Evolutionary conservation across 805 yeast genomes (phyloP).

Genomic region (Maudiozyma bulderi): DNA sequence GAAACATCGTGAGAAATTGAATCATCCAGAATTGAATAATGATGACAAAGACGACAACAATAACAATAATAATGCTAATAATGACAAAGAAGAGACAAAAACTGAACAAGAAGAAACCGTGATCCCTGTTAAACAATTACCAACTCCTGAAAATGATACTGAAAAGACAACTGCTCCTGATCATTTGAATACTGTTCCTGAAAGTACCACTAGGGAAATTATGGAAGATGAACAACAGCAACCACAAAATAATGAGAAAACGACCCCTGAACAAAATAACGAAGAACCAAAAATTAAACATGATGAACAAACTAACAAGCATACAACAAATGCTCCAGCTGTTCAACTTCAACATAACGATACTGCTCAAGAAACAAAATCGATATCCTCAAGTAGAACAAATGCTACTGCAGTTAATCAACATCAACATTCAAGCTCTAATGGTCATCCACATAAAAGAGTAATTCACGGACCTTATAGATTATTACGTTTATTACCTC

Average conservation of each 20-base stretch:
- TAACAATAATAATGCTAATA: neutral
- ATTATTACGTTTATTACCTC: constrained; percentile 70
- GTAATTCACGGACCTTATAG: constrained; percentile 78
- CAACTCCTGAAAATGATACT: neutral
- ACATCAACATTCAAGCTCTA: constrained; percentile 11
- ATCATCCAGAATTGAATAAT: constrained; percentile 5
- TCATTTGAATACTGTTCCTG: neutral
- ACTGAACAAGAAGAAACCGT: neutral
- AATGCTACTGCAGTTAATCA: constrained; percentile 5
- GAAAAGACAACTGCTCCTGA: neutral
- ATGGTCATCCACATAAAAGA: constrained; percentile 32
- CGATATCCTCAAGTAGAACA: constrained; percentile 11
- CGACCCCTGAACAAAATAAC: no score
- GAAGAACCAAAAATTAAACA: neutral
- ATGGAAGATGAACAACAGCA: neutral
- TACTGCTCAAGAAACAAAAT: constrained; percentile 8
- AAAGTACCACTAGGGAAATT: neutral
- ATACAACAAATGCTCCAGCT: neutral
- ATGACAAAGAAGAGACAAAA: neutral
- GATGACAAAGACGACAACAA: constrained; percentile 2
- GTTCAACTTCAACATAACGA: neutral
- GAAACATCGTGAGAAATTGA: constrained; percentile 13
- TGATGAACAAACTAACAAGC: neutral
- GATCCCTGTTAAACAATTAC: neutral
- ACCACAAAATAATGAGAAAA: neutral